Evolutionary conservation across 352 stramenopile species (phyloP).

Genomic region (Phytophthora uliginosa): DNA sequence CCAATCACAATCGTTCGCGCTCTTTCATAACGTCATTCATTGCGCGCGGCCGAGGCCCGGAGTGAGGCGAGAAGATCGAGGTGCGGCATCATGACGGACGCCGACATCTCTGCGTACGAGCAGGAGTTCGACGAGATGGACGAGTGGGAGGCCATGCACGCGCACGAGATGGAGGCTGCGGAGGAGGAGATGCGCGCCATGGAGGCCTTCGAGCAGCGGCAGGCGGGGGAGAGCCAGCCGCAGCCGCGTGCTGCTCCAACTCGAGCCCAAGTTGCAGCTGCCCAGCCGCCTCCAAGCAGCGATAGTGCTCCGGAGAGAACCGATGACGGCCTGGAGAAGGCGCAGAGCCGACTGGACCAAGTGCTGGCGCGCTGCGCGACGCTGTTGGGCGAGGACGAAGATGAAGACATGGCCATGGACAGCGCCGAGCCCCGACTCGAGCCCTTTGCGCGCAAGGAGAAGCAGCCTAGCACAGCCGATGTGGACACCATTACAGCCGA

Average conservation of each 20-base stretch:
- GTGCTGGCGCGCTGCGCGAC: conserved; percentile 72
- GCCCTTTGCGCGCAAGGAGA: conserved; percentile 35
- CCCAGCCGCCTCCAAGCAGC: conserved; percentile 14
- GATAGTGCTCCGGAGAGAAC: conserved; percentile 13
- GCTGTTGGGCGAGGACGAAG: conserved; percentile 70
- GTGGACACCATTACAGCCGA: conserved; percentile 47
- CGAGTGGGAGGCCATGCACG: conserved; percentile 89
- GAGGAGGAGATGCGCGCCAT: conserved; percentile 73
- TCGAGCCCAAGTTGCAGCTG: background rate
- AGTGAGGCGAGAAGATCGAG: background rate
- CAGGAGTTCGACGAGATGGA: conserved; percentile 80
- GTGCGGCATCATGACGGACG: conserved; percentile 57
- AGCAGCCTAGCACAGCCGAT: conserved; percentile 25
- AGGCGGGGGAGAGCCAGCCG: conserved; percentile 19
- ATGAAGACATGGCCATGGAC: conserved; percentile 51
- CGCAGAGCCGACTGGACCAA: conserved; percentile 57
- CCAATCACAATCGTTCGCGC: conserved; percentile 51
- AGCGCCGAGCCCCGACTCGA: conserved; percentile 45
- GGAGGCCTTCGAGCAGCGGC: conserved; percentile 54
- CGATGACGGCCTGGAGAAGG: conserved; percentile 44
- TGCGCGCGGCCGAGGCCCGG: background rate
- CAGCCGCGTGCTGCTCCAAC: background rate
- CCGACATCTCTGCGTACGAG: conserved; percentile 83
- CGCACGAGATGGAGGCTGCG: conserved; percentile 81
- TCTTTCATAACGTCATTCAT: conserved; percentile 21